These are phyloP conservation scores for Penicillium digitatum DNA, from an alignment of 2,329 filamentous ascomycete genomes.

Conservation along the genomic window DNA sequence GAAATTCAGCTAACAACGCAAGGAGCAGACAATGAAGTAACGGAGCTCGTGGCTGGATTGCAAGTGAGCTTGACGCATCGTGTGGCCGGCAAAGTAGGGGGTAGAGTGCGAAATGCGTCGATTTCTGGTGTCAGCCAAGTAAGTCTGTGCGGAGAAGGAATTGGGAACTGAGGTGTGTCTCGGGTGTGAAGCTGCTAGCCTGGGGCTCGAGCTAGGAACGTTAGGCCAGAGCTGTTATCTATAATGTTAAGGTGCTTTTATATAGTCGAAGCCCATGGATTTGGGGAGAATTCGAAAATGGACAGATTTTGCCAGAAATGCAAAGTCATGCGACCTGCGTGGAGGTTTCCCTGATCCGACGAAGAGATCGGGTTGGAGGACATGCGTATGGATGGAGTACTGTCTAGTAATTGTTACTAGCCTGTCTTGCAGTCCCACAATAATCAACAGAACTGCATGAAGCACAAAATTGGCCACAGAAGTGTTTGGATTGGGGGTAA, in stretches of 20 bases:
- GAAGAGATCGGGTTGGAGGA: slow-evolving; percentile 8
- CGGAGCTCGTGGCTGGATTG: slow-evolving; percentile 12
- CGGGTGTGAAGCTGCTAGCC: slow-evolving; percentile 1
- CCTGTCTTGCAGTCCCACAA: neutral
- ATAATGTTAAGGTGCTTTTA: neutral
- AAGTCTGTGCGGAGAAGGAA: slow-evolving; percentile 14
- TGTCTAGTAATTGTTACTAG: slow-evolving; percentile 3
- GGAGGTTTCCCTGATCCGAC: slow-evolving; percentile 16
- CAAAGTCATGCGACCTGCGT: slow-evolving; percentile 6
- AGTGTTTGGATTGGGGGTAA: too few relatives aligned
- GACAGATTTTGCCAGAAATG: neutral
- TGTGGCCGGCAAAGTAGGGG: slow-evolving; percentile 30
- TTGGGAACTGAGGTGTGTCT: neutral
- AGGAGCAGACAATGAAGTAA: slow-evolving; percentile 17
- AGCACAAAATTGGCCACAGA: neutral
- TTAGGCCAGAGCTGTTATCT: slow-evolving; percentile 1
- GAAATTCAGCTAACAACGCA: slow-evolving; percentile 23
- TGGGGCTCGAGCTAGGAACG: neutral
- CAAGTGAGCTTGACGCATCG: slow-evolving; percentile 33
- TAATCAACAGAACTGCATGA: neutral
- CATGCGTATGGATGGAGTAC: neutral
- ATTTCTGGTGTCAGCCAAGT: slow-evolving; percentile 21
- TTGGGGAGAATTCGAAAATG: neutral
- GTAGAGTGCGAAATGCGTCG: slow-evolving; percentile 6
- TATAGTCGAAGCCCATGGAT: neutral